phyloP scores from a whole-genome alignment of 2,329 filamentous ascomycete genomes.

The Parastagonospora nodorum region DNA sequence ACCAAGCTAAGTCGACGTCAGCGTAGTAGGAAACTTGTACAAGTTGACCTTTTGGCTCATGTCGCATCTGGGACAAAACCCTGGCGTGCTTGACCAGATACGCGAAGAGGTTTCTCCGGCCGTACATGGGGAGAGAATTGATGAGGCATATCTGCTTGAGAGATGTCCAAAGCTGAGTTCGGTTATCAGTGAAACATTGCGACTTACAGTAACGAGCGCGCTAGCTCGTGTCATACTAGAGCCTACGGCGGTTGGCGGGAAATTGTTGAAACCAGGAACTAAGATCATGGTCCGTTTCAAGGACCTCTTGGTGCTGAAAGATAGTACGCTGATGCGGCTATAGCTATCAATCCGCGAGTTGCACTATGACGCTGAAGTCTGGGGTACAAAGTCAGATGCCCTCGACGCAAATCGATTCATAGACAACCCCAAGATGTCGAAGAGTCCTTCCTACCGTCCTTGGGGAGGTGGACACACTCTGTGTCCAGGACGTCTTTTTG shows the following conservation, averaged over 20 bases:
- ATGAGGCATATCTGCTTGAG: slow-evolving; percentile 13
- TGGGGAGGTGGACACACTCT: slow-evolving; percentile 17
- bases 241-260: slow-evolving; percentile 8
- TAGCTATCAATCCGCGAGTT: slow-evolving; percentile 13
- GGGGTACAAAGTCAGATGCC: slow-evolving; percentile 5
- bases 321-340: neutral
- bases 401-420: slow-evolving; percentile 15
- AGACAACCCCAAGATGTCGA: slow-evolving; percentile 9
- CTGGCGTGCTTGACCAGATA: slow-evolving; percentile 9
- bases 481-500: slow-evolving; percentile 17
- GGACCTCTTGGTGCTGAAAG: neutral
- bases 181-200: slow-evolving; percentile 12
- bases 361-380: slow-evolving; percentile 12
- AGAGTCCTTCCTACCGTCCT: slow-evolving; percentile 9
- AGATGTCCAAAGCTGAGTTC: slow-evolving; percentile 17
- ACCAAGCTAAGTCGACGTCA: neutral
- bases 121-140: neutral
- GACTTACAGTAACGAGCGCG: slow-evolving; percentile 12
- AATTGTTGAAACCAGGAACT: slow-evolving; percentile 10
- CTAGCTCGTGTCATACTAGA: slow-evolving; percentile 9
- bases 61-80: slow-evolving; percentile 11
- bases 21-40: slow-evolving; percentile 20
- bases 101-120: slow-evolving; percentile 11
- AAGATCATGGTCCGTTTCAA: slow-evolving; percentile 9
- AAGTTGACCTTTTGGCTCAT: slow-evolving; percentile 20